Evolutionary conservation across 78 protist genomes (phyloP).

Genomic region (Anaeramoeba flamelloides): DNA sequence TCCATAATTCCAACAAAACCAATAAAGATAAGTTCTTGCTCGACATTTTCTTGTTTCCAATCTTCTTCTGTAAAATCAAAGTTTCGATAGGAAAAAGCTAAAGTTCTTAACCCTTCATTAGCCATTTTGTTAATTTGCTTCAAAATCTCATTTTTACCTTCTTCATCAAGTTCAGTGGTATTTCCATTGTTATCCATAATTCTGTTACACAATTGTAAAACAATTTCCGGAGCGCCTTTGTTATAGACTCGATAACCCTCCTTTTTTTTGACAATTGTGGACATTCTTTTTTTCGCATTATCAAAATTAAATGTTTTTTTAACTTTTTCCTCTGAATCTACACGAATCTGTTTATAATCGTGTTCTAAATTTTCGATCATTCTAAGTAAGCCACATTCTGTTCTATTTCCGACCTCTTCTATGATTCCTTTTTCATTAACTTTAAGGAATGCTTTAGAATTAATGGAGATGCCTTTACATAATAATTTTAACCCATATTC

Average conservation of each 20-base stretch:
- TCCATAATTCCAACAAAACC: not conserved
- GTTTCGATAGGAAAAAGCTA: not conserved
- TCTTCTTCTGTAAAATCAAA: not conserved
- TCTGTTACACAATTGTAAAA: not conserved
- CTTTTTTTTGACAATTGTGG: not conserved
- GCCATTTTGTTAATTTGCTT: not conserved
- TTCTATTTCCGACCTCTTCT: not conserved
- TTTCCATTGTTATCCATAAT: not conserved
- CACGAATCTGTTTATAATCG: not conserved
- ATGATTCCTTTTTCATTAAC: no score
- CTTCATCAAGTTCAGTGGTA: not conserved
- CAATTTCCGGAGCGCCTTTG: not conserved
- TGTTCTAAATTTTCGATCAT: not conserved
- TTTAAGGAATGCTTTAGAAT: conserved; percentile 3
- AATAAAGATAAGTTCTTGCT: not conserved
- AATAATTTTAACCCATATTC: not conserved
- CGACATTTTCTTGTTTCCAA: no score
- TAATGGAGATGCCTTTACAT: not conserved
- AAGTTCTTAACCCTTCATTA: not conserved
- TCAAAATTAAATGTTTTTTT: not conserved
- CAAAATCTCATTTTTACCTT: not conserved
- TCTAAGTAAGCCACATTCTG: not conserved
- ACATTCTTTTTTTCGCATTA: not conserved
- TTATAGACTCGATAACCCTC: not conserved
- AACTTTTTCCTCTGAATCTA: not conserved